Base-by-base conservation (phyloP, 805 yeast genomes). In the Ogataea glucozyma region DNA sequence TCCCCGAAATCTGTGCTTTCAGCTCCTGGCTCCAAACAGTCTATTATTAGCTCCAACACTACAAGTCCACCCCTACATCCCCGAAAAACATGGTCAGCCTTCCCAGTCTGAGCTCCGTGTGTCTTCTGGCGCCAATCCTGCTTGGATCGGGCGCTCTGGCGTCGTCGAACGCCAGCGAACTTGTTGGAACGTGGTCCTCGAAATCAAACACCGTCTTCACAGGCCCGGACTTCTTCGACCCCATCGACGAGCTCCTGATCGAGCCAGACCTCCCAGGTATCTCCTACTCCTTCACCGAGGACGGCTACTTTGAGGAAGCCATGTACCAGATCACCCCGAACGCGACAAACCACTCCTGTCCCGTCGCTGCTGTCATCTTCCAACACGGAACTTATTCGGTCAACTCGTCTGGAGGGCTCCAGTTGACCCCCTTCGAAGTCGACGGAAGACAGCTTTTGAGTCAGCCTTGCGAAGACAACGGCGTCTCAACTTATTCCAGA, bases 191-290 rank as follows among this genome's bases (percentile, higher is more conserved):
- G 0, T 93, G 99, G 99, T 66, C 90, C 1, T 84, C 97, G 13
- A 93, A 93, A 65, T 82, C 97, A 10, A 87, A 86, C 63, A 81
- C 95, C 10, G 99, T 93, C 6, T 83, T 91, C 70, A 93, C 99
- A 1, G 99, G 99, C 0, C 96, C 98, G 6, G 85, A 90, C 2
- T 93, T 93, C 61, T 93, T 79, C 62, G 98, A 93, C 64, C 99
- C 99, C 2, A 85, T 89, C 21, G 97, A 91, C 61, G 99, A 93
- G 65, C 76, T 91, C 13, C 70, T 93, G 44, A 87, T 89, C 48
- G 99, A 93, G 63, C 99, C 99, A 2, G 91, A 90, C 7, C 73
- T 93, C 31, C 97, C 99, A 1, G 99, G 99, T 27, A 78, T 91
- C 42, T 83, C 95, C 4, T 88, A 83, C 66, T 88, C 97, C 2